Percentiles rank a stretch among this genome's conserved stretches.
Evolutionary conservation across 208 protist species (phyloP).

Genomic region (Trypanosoma melophagium): DNA sequence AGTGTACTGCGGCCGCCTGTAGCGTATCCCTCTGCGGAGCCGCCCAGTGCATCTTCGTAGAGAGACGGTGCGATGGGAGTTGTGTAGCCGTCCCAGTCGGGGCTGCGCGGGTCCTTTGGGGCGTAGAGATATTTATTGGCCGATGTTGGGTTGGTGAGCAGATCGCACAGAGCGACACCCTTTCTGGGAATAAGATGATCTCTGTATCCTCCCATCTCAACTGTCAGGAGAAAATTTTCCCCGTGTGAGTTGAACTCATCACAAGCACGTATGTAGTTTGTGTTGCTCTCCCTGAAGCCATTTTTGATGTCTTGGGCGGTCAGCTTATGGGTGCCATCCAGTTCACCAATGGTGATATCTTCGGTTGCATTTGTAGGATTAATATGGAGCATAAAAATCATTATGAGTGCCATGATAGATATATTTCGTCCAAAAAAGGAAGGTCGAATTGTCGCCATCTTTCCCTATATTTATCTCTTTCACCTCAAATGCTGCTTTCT

Average conservation of each 20-base stretch:
- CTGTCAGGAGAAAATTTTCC: constrained; percentile 13
- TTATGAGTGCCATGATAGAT: neutral
- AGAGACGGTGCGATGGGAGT: neutral
- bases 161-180: constrained; percentile 9
- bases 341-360: constrained; percentile 1
- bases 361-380: neutral
- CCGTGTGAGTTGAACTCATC: constrained; percentile 3
- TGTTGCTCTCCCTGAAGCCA: constrained; percentile 4
- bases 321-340: constrained; percentile 10
- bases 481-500: neutral
- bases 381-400: neutral
- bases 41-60: neutral
- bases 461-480: neutral
- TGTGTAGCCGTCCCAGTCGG: neutral
- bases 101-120: neutral
- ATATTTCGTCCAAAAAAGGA: neutral
- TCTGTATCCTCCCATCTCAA: constrained; percentile 20
- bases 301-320: neutral
- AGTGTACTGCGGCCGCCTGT: constrained; percentile 2
- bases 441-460: constrained; percentile 1
- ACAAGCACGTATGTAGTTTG: constrained; percentile 17
- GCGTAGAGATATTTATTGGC: neutral
- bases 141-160: constrained; percentile 8
- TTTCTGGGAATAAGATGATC: constrained; percentile 18
- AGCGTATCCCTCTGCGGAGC: constrained; percentile 6